These are phyloP conservation scores for Hymenotorrendiella dingleyae DNA, from an alignment of 2,329 filamentous ascomycete species.

Conservation along the genomic window DNA sequence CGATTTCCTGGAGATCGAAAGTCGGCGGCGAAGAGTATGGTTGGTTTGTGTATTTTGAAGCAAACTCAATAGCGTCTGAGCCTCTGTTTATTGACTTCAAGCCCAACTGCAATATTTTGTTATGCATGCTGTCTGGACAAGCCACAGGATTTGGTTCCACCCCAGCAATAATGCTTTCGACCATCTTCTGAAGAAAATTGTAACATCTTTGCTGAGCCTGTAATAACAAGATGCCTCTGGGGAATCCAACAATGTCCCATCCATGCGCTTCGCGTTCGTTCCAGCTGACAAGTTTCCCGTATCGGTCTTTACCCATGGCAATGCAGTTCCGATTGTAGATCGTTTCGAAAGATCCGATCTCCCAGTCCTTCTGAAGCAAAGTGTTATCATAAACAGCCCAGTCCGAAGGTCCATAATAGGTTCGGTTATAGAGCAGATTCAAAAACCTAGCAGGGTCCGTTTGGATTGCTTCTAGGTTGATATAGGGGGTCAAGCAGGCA, in stretches of 20 bases:
- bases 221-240: constrained; percentile 3
- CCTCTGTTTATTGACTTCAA: neutral
- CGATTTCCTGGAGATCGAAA: neutral
- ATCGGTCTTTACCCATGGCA: constrained; percentile 3
- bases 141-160: neutral
- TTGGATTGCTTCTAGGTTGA: constrained; percentile 4
- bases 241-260: constrained; percentile 3
- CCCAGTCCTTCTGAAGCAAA: neutral
- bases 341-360: neutral
- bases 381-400: constrained; percentile 3
- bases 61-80: neutral
- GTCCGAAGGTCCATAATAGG: constrained; percentile 1
- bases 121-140: no score
- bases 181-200: neutral
- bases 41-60: neutral
- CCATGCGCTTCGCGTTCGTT: neutral
- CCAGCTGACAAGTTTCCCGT: constrained; percentile 5
- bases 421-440: constrained; percentile 4
- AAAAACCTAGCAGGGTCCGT: constrained; percentile 1
- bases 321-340: constrained; percentile 2
- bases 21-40: neutral
- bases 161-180: neutral
- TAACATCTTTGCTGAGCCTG: constrained; percentile 1
- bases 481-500: constrained; percentile 5
- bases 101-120: no score